Evolutionary conservation across 2,329 filamentous ascomycete genomes (phyloP), one percentile per base, ranked within the genome.

Genomic region (Pochonia chlamydosporia): DNA sequence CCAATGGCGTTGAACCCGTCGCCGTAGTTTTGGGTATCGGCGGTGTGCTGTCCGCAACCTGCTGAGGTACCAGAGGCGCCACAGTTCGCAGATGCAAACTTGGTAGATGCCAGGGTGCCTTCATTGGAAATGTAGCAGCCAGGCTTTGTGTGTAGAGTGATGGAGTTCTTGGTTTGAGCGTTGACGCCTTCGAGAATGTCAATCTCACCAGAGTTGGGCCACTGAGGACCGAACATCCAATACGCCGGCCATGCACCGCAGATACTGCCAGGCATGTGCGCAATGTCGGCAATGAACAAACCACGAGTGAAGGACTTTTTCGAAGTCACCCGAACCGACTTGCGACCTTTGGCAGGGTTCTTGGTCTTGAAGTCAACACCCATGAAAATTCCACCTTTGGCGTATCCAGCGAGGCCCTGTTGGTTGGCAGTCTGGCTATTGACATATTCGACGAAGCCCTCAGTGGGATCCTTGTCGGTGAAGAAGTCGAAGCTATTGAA

Each of bases 101-200:
- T 60, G 4, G 69, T 70, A 48, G 73, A 71, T 4, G 67, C 58
- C 36, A 74, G 65, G 11, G 73, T 65, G 43, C 75, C 78, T 4
- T 64, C 61, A 58, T 72, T 73, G 53, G 62, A 60, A 58, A 87
- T 75, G 23, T 63, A 64, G 69, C 86, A 90, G 40, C 78, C 78
- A 3, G 71, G 54, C 9, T 66, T 65, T 1, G 86, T 88, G 70
- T 89, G 84, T 14, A 93, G 73, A 28, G 85, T 84, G 66, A 89
- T 73, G 40, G 73, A 65, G 63, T 86, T 79, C 49, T 72, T 66
- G 3, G 68, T 61, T 51, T 81, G 75, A 20, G 72, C 68, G 68
- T 89, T 87, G 55, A 89, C 84, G 31, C 85, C 86, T 68, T 91
- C 87, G 56, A 91, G 80, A 57, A 91, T 85, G 63, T 92, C 87